phyloP scores from a whole-genome alignment of 495 filamentous ascomycete genomes.

The Talaromyces nanjingensis region DNA sequence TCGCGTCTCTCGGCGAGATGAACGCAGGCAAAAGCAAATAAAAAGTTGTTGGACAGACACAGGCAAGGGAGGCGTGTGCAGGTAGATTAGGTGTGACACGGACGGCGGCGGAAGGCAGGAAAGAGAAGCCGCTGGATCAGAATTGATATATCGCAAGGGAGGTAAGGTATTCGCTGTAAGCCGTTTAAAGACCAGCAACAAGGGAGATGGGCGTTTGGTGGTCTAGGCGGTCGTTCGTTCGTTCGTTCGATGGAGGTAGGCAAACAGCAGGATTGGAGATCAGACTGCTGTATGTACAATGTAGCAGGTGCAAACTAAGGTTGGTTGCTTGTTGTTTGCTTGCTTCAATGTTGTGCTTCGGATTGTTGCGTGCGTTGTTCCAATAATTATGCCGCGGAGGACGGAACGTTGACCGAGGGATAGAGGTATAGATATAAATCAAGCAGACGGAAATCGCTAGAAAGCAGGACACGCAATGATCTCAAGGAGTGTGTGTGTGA shows the following conservation, averaged over 20 bases:
- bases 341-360: not conserved
- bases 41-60: not conserved
- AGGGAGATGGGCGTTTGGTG: constrained; percentile 1
- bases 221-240: not conserved
- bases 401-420: not conserved
- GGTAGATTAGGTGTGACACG: constrained; percentile 3
- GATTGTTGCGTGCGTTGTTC: not conserved
- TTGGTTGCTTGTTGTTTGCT: not conserved
- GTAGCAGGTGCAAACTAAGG: not conserved
- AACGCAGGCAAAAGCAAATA: not conserved
- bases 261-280: constrained; percentile 7
- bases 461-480: not conserved
- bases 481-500: constrained; percentile 1
- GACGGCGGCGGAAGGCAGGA: constrained; percentile 3
- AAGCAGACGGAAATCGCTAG: not conserved
- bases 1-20: not conserved
- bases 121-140: constrained; percentile 1
- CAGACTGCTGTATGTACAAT: not conserved
- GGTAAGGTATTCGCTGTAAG: not conserved
- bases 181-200: not conserved
- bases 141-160: constrained; percentile 6
- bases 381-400: not conserved
- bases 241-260: not conserved
- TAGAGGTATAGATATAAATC: not conserved
- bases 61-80: constrained; percentile 6